Evolutionary conservation across 345 rosid genomes (phyloP), one percentile per base, ranked within the genome.

Genomic region (Diplotaxis tenuifolia): DNA sequence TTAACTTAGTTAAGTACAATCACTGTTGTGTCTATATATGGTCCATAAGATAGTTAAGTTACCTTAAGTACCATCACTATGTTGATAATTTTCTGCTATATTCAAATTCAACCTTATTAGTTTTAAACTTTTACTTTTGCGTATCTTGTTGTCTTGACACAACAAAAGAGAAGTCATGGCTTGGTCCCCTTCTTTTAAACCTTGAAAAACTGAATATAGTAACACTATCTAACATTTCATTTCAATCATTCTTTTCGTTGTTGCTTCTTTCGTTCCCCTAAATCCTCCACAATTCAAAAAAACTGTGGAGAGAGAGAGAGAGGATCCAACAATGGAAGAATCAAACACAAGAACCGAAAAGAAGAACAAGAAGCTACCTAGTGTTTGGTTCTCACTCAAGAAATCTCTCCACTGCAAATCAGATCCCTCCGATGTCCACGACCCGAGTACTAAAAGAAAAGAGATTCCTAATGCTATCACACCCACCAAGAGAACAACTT

Each of bases 301-400:
- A 69, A 29, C 42, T 25, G 31, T 21, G 53, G 19, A 53, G 29
- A 34, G 38, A 34, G 34, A 29, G 32, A 36, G 42, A 27, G 12
- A 29, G 50, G n/a, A 38, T 7, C 23, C 14, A 32, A 49, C n/a
- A 29, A 75, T 75, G 78, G 68, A 67, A 75, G 34, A 47, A 34
- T 52, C 68, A 36, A 61, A 15, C 68, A 49, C 22, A 75, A 68
- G 63, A 75, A 68, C 23, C 27, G 25, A 68, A 16, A 75, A 28
- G 49, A 75, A 40, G 55, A 65, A 57, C 7, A 76, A 76, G 38
- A 84, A 61, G 10, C 87, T 89, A 81, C 96, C 85, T 54, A 83
- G 72, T 59, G 88, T 84, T 70, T 86, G 90, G 90, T 84, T 82
- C 16, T 86, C 90, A 34, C 66, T 86, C 67, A 86, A 82, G 84